A percentile compares a stretch with the other conserved stretches of the same genome.
Evolutionary conservation across 306 rosid genomes (phyloP).

Genomic region (Gleditsia sinensis): DNA sequence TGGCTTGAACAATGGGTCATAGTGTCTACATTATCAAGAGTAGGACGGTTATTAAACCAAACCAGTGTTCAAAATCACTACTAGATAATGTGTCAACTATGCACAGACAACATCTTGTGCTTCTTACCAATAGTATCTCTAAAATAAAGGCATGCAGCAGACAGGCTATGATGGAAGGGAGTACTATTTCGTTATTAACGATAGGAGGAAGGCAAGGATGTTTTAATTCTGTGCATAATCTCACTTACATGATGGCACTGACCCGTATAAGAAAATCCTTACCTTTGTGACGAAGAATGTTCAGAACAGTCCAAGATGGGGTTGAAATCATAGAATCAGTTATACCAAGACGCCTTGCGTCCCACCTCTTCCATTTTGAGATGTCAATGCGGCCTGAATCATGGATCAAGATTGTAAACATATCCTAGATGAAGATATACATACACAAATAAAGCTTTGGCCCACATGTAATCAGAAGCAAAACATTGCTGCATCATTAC

Average conservation of each 20-base stretch:
- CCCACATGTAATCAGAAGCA: neutral
- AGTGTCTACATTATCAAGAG: constrained; percentile 1
- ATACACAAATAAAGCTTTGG: neutral
- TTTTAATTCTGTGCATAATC: constrained; percentile 4
- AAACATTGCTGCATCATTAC: neutral
- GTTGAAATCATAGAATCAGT: constrained; percentile 40
- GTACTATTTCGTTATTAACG: neutral
- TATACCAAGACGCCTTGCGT: constrained; percentile 38
- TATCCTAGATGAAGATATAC: neutral
- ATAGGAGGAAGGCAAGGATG: neutral
- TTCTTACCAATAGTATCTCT: neutral
- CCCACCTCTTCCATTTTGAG: constrained; percentile 24
- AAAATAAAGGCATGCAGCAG: neutral
- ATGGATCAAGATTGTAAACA: constrained; percentile 17
- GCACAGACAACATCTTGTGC: neutral
- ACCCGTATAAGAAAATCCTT: constrained; percentile 8
- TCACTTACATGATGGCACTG: neutral
- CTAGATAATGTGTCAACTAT: neutral
- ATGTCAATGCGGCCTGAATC: constrained; percentile 28
- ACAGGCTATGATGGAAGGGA: constrained; percentile 18
- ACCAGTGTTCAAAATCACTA: neutral
- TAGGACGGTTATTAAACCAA: constrained; percentile 17
- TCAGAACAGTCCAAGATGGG: constrained; percentile 35
- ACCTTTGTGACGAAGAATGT: constrained; percentile 38
- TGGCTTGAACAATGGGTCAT: neutral